Evolutionary conservation across 2,329 filamentous ascomycete species (phyloP).

Genomic region (Xylaria sp.): DNA sequence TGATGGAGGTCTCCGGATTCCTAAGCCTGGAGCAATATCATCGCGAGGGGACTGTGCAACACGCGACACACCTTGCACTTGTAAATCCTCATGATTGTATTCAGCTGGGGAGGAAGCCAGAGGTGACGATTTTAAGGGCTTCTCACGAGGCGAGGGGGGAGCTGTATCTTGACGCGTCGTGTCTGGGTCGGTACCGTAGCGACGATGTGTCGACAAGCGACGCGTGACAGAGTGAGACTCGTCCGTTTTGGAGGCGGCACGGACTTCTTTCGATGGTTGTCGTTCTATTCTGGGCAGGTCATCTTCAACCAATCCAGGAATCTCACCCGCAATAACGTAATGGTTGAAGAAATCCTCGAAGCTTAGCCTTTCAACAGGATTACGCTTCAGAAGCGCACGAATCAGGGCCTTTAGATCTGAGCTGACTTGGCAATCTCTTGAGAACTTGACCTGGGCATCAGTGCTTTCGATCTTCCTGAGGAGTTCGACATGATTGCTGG

Average conservation of each 20-base stretch:
- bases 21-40: conserved; percentile 52
- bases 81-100: conserved; percentile 36
- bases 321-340: conserved; percentile 70
- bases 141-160: conserved; percentile 47
- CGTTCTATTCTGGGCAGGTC: conserved; percentile 58
- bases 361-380: conserved; percentile 79
- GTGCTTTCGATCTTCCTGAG: conserved; percentile 88
- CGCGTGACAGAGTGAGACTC: conserved; percentile 37
- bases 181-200: conserved; percentile 44
- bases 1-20: conserved; percentile 52
- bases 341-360: conserved; percentile 86
- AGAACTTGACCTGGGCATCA: conserved; percentile 84
- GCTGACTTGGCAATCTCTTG: conserved; percentile 70
- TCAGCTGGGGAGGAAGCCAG: conserved; percentile 48
- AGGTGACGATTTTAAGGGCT: conserved; percentile 46
- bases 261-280: conserved; percentile 39
- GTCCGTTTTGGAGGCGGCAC: conserved; percentile 37
- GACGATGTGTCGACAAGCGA: conserved; percentile 44
- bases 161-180: conserved; percentile 39
- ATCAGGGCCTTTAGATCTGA: conserved; percentile 81
- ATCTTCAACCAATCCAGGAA: conserved; percentile 80
- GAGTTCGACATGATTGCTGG: conserved; percentile 91
- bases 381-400: conserved; percentile 78
- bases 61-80: conserved; percentile 29
- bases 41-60: conserved; percentile 47